These are phyloP conservation scores for Saccharomycopsis malanga DNA, from an alignment of 805 yeast genomes.

Conservation along the genomic window DNA sequence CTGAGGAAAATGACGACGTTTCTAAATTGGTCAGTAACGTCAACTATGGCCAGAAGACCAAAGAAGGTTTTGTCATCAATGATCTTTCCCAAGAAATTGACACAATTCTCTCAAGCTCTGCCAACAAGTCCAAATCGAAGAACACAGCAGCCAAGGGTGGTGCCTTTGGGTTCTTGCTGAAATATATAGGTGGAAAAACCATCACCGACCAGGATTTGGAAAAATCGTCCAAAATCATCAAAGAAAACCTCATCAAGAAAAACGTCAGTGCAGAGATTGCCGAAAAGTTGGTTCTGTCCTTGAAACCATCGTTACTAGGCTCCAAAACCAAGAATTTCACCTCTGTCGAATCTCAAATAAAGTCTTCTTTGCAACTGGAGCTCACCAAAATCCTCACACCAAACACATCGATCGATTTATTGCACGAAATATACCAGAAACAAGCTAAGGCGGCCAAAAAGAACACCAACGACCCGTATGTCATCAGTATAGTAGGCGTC, in stretches of 20 bases:
- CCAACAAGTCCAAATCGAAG: conserved; percentile 2
- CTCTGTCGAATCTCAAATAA: conserved; percentile 64
- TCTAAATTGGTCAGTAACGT: conserved; percentile 23
- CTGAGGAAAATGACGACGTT: conserved; percentile 21
- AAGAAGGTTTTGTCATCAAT: conserved; percentile 17
- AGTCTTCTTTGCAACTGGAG: conserved; percentile 52
- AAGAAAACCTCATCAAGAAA: conserved; percentile 72
- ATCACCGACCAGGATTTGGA: conserved; percentile 57
- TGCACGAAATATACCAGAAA: conserved; percentile 65
- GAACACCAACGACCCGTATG: conserved; percentile 57
- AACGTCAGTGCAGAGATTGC: conserved; percentile 93
- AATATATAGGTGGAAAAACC: conserved; percentile 51
- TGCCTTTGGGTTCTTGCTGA: conserved; percentile 53
- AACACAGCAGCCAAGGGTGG: conserved; percentile 19
- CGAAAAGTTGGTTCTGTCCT: conserved; percentile 57
- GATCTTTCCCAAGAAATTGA: conserved; percentile 20
- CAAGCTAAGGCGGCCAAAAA: conserved; percentile 24
- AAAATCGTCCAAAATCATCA: conserved; percentile 56
- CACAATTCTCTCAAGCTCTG: conserved; percentile 9
- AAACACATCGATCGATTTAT: conserved; percentile 77
- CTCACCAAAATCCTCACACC: conserved; percentile 81
- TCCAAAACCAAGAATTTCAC: conserved; percentile 70
- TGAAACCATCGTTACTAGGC: conserved; percentile 63
- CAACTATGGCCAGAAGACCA: conserved; percentile 19
- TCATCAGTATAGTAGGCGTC: conserved; percentile 95